Conservation (phyloP, 495 filamentous ascomycete species). For the Neurospora sp. region DNA sequence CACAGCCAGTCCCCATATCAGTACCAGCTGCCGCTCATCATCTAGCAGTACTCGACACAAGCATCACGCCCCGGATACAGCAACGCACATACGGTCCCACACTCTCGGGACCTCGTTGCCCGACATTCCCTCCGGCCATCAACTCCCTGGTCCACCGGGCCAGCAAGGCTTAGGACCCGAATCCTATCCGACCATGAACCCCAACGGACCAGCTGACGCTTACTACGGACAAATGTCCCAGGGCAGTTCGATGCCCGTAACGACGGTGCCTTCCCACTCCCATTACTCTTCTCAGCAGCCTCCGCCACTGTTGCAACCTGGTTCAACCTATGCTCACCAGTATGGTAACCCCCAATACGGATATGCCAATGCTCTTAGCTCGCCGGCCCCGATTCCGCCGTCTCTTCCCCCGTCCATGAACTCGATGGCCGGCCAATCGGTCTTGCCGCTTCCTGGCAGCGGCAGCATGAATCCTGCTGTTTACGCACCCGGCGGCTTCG, state of each 20-base stretch:
- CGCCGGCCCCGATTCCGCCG: constrained; percentile 59
- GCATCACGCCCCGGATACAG: not conserved
- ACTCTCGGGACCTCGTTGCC: constrained; percentile 40
- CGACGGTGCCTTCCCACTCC: constrained; percentile 73
- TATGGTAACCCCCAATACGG: constrained; percentile 57
- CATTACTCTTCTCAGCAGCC: constrained; percentile 62
- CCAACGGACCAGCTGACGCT: constrained; percentile 66
- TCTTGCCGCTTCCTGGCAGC: constrained; percentile 59
- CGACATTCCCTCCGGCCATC: constrained; percentile 29
- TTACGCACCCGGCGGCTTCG: constrained; percentile 55
- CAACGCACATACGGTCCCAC: constrained; percentile 26
- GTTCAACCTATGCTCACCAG: constrained; percentile 55
- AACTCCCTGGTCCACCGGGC: constrained; percentile 27
- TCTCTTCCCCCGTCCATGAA: constrained; percentile 35
- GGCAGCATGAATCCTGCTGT: constrained; percentile 36
- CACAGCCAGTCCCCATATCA: not conserved
- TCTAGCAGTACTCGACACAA: not conserved
- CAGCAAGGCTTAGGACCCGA: constrained; percentile 41
- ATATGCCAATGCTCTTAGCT: constrained; percentile 66
- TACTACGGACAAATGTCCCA: constrained; percentile 74
- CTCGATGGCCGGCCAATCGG: constrained; percentile 50
- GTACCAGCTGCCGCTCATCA: not conserved
- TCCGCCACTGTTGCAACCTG: constrained; percentile 69
- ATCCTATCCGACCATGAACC: constrained; percentile 75
- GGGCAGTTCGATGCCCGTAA: constrained; percentile 67